These are phyloP conservation scores for Chytridiales sp. DNA, from an alignment of 371 early-diverging fungal species.

Conservation along the genomic window DNA sequence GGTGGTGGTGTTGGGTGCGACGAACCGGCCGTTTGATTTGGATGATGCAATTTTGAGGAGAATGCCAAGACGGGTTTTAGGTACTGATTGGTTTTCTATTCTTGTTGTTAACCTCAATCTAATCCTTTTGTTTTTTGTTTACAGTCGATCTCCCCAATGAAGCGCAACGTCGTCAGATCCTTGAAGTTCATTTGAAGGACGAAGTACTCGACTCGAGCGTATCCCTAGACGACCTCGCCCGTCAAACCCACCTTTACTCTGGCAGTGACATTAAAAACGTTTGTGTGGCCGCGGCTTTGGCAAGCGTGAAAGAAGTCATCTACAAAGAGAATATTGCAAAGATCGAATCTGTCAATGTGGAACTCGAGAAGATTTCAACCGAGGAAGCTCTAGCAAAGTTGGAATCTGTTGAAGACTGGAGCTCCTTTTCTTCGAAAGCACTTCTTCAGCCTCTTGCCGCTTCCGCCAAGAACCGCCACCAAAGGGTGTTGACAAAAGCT, in stretches of 20 bases:
- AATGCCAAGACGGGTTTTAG: conserved; percentile 92
- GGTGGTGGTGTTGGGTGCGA: conserved; percentile 93
- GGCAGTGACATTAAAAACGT: conserved; percentile 99
- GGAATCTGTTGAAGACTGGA: conserved; percentile 34
- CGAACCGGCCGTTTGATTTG: conserved; percentile 97
- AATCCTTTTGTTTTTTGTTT: background rate
- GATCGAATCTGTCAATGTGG: background rate
- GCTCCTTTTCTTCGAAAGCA: background rate
- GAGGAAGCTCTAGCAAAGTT: conserved; percentile 20
- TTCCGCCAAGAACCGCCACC: background rate
- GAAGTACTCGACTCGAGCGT: conserved; percentile 47
- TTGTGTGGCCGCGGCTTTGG: conserved; percentile 84
- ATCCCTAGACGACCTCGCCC: conserved; percentile 45
- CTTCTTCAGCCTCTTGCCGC: background rate
- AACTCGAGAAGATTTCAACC: conserved; percentile 5
- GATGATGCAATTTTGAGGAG: conserved; percentile 97
- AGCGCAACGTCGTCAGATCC: conserved; percentile 77
- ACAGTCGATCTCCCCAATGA: conserved; percentile 87
- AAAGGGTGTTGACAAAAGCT: conserved; percentile 35
- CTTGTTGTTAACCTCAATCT: conserved; percentile 4
- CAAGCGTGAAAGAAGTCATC: conserved; percentile 38
- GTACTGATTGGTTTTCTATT: conserved; percentile 34
- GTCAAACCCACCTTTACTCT: conserved; percentile 74
- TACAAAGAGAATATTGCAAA: conserved; percentile 16
- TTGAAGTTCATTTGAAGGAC: conserved; percentile 74